Conservation (phyloP, 441 rosid genomes). For the Mallotus japonicus region DNA sequence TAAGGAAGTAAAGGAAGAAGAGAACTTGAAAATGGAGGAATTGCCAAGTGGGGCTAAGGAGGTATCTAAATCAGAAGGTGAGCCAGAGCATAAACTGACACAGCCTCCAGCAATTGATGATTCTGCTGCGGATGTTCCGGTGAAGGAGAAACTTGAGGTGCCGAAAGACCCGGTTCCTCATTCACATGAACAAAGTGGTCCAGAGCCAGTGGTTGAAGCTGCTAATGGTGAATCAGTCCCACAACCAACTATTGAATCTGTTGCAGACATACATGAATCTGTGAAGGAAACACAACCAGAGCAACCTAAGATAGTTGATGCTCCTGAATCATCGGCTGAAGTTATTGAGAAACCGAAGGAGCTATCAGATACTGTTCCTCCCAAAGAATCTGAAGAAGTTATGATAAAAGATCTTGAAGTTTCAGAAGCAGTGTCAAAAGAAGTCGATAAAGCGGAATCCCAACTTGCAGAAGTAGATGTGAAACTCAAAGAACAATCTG, state of each 20-base stretch:
- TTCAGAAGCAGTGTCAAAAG: constrained; percentile 16
- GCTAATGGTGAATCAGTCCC: constrained; percentile 1
- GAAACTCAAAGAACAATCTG: constrained; percentile 11
- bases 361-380: constrained; percentile 18
- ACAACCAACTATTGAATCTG: constrained; percentile 21
- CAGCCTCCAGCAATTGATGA: constrained; percentile 4
- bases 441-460: constrained; percentile 16
- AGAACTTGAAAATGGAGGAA: constrained; percentile 7
- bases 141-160: neutral
- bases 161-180: neutral
- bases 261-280: constrained; percentile 11
- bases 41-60: neutral
- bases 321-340: constrained; percentile 26
- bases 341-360: constrained; percentile 7
- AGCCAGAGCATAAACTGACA: constrained; percentile 7
- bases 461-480: constrained; percentile 20
- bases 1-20: neutral
- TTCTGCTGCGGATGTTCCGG: constrained; percentile 1
- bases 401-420: neutral
- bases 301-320: constrained; percentile 23
- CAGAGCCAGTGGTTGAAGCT: neutral
- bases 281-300: constrained; percentile 15
- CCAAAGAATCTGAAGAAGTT: constrained; percentile 14
- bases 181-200: neutral
- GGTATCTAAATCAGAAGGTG: constrained; percentile 1